Evolutionary conservation across 192 early-diverging fungal species (phyloP), one percentile per base, ranked within the genome.

Genomic region (Entomortierella lignicola): DNA sequence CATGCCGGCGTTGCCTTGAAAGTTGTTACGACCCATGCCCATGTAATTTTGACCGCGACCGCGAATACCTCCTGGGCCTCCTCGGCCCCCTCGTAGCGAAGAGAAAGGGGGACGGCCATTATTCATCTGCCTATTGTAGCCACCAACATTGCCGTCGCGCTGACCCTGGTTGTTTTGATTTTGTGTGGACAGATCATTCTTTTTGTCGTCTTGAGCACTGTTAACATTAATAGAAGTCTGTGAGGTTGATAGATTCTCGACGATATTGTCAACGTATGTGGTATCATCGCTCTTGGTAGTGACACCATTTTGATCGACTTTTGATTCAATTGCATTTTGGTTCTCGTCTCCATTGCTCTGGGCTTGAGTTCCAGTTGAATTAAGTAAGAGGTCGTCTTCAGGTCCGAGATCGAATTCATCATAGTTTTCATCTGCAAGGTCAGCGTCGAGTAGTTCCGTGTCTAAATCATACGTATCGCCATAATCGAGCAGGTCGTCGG

Each of bases 391-490:
- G 2, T 79, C 75, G 32, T 69, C 66, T 10, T 69, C 73, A 15
- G 41, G 37, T 29, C 48, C 66, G 6, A 77, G 50, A 31, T 77
- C 65, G 20, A 69, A 69, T 43, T 77, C 73, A 8, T 69, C 66
- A 32, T 68, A 68, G 15, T 20, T 30, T n/a, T 57, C 73, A 8
- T n/a, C 30, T 8, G 15, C 34, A 5, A 69, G 47, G 12, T 69
- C 67, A 6, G 32, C 23, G 48, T 55, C 66, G 27, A 62, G 68
- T 26, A 67, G 12, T 10, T 77, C 72, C 29, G 72, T 54, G 25
- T 70, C 75, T n/a, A 70, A 55, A 39, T 79, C 75, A 37, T 55
- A 58, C 26, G 41, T 17, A n/a, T 79, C 75, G 42, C 67, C 75
- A 29, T 79, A 79, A 30, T 79, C 75, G 48, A 79, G 66, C 2